Evolutionary conservation across 768 basidiomycete genomes (phyloP).

Genomic region (Tephrocybe sp.): DNA sequence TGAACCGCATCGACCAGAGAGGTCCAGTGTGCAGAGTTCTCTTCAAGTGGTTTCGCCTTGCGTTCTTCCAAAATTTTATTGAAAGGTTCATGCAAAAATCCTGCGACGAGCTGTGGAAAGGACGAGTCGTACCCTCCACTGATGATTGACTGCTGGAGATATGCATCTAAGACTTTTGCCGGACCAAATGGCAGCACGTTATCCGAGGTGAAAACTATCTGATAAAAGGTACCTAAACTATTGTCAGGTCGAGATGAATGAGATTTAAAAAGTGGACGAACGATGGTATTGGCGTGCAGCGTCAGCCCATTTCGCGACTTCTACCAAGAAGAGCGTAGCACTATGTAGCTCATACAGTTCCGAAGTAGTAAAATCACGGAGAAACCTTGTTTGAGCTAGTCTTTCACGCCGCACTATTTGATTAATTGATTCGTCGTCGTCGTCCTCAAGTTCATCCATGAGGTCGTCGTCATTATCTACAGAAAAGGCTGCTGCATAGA

Average conservation of each 20-base stretch:
- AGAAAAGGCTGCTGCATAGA: conserved; percentile 12
- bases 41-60: conserved; percentile 16
- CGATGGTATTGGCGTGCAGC: background rate
- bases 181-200: conserved; percentile 8
- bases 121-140: background rate
- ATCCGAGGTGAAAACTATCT: background rate
- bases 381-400: conserved; percentile 8
- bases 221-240: background rate
- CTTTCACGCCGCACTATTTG: background rate
- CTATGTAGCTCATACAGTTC: conserved; percentile 16
- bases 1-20: conserved; percentile 15
- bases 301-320: conserved; percentile 7
- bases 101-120: background rate
- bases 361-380: conserved; percentile 7
- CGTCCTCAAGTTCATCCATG: conserved; percentile 1
- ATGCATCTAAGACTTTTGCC: conserved; percentile 11
- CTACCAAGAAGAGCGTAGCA: conserved; percentile 13
- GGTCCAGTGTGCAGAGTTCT: conserved; percentile 15
- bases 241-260: background rate
- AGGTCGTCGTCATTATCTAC: conserved; percentile 1
- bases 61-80: conserved; percentile 17
- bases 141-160: background rate
- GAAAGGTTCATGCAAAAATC: conserved; percentile 16
- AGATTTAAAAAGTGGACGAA: background rate
- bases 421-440: conserved; percentile 8